A percentile compares a stretch with the other conserved stretches of the same genome.
These are phyloP conservation scores for Cornus kousa DNA, from an alignment of 148 eudicot genomes.

Conservation along the genomic window DNA sequence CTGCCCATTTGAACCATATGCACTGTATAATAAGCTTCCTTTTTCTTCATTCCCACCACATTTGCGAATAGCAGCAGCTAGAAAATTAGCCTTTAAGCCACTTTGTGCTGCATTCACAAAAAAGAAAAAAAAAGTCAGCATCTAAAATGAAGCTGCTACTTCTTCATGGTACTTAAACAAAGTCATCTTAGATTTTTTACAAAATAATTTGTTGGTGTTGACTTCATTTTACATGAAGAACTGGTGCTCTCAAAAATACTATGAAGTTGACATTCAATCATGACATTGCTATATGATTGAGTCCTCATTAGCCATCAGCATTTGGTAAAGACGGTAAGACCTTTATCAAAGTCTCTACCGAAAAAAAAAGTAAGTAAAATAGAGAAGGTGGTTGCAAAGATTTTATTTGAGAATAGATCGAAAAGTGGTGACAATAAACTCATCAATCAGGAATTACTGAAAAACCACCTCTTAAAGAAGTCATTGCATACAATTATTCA, in stretches of 20 bases:
- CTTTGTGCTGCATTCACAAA: constrained; percentile 66
- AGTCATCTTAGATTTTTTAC: neutral
- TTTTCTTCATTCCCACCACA: constrained; percentile 99
- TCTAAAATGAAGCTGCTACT: neutral
- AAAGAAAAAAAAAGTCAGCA: constrained; percentile 9
- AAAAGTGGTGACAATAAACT: constrained; percentile 3
- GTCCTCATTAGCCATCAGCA: neutral
- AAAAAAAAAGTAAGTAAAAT: neutral
- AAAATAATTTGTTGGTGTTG: neutral
- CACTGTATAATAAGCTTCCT: constrained; percentile 67
- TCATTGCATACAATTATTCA: neutral
- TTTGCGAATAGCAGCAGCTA: constrained; percentile 88
- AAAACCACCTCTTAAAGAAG: too few relatives aligned
- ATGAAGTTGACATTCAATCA: neutral
- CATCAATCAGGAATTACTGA: neutral
- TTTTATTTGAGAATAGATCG: neutral
- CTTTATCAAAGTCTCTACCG: neutral
- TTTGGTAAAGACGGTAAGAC: neutral
- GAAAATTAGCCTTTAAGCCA: constrained; percentile 71
- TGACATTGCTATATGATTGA: neutral
- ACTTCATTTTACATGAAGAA: neutral
- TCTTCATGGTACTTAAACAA: neutral
- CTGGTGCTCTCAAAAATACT: neutral
- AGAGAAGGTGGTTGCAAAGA: neutral
- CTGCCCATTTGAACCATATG: constrained; percentile 96